Conservation (phyloP, 2,329 filamentous ascomycete genomes). For the Xylariaceae sp. region DNA sequence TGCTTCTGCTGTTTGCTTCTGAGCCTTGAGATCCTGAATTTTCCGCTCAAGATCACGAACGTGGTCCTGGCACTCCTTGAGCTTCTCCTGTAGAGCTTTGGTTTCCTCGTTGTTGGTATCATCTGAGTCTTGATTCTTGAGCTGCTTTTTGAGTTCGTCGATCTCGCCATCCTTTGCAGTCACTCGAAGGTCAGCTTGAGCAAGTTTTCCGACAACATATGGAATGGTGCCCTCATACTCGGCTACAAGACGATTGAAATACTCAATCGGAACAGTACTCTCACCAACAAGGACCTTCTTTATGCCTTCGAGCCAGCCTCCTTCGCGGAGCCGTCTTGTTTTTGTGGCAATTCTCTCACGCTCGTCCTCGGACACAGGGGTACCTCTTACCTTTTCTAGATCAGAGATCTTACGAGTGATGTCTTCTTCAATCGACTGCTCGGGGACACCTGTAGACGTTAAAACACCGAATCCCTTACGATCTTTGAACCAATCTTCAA, state of each 20-base stretch:
- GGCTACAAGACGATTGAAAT: slow-evolving; percentile 24
- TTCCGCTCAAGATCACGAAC: not conserved
- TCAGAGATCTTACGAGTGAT: slow-evolving; percentile 10
- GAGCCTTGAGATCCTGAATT: not conserved
- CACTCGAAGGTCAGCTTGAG: not conserved
- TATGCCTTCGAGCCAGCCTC: slow-evolving; percentile 20
- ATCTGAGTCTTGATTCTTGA: not conserved
- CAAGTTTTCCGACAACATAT: slow-evolving; percentile 11
- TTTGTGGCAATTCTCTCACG: slow-evolving; percentile 12
- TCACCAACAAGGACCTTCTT: slow-evolving; percentile 15
- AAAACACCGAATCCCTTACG: not conserved
- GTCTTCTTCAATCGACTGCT: slow-evolving; percentile 19
- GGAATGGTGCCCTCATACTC: slow-evolving; percentile 20
- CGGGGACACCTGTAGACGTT: slow-evolving; percentile 2
- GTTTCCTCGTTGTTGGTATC: not conserved
- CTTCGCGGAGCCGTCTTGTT: slow-evolving; percentile 10
- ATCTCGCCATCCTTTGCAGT: slow-evolving; percentile 3
- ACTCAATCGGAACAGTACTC: slow-evolving; percentile 17
- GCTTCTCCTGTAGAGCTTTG: not conserved
- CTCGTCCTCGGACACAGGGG: slow-evolving; percentile 9
- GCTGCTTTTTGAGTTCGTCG: not conserved
- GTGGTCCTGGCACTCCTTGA: not conserved
- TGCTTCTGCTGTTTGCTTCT: not conserved
- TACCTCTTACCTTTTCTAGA: slow-evolving; percentile 4
- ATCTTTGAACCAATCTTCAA: slow-evolving; percentile 1